A percentile compares a stretch with the other conserved stretches of the same genome.
phyloP scores from a whole-genome alignment of 2,329 filamentous ascomycete species.

The Stachybotrys chlorohalonatus region DNA sequence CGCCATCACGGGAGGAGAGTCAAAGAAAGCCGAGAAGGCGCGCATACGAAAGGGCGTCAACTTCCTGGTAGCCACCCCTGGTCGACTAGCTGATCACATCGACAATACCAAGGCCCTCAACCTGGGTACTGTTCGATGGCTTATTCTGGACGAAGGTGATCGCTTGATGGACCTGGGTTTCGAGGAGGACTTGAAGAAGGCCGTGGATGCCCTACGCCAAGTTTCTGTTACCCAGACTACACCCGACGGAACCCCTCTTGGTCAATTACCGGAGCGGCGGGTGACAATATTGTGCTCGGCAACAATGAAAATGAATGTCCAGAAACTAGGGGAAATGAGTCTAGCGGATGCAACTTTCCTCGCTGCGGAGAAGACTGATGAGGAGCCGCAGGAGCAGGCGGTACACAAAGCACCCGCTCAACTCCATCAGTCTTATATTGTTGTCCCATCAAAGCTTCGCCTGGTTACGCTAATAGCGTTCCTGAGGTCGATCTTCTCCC shows the following conservation, averaged over 20 bases:
- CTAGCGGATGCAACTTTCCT: conserved; percentile 87
- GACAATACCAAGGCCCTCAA: conserved; percentile 86
- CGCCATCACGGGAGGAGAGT: conserved; percentile 64
- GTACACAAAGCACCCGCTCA: conserved; percentile 79
- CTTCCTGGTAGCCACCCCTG: conserved; percentile 90
- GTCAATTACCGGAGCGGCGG: conserved; percentile 63
- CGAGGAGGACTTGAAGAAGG: conserved; percentile 83
- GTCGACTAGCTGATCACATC: conserved; percentile 82
- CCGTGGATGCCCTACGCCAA: conserved; percentile 69
- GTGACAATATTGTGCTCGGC: conserved; percentile 91
- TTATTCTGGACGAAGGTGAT: conserved; percentile 93
- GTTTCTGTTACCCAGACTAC: conserved; percentile 50
- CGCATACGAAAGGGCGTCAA: conserved; percentile 88
- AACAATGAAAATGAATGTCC: conserved; percentile 96
- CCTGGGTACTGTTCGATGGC: conserved; percentile 82
- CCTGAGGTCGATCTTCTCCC: conserved; percentile 78
- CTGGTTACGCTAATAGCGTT: conserved; percentile 80
- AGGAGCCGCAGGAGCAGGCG: conserved; percentile 35
- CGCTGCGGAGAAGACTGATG: conserved; percentile 50
- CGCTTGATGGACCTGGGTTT: conserved; percentile 98
- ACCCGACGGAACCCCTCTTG: conserved; percentile 47
- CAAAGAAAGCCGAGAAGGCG: conserved; percentile 79
- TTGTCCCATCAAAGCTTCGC: conserved; percentile 82
- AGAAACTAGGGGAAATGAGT: conserved; percentile 88
- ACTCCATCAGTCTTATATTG: conserved; percentile 82